Conservation (phyloP, 805 yeast species). For the Candida xiaguanensis region DNA sequence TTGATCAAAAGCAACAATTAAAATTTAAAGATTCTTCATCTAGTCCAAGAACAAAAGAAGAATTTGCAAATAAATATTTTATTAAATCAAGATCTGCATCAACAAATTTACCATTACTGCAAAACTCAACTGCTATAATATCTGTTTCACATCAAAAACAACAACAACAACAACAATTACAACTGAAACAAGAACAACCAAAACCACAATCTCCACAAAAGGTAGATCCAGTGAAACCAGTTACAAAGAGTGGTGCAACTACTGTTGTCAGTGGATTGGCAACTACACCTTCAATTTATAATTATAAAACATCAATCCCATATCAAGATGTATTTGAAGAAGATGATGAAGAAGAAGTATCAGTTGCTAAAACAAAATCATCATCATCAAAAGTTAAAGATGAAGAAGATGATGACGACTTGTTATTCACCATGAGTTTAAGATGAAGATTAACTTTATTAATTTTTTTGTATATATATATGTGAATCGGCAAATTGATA, state of each 20-base stretch:
- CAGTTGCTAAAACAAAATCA: constrained; percentile 11
- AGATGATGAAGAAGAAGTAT: constrained; percentile 44
- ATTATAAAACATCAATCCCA: constrained; percentile 19
- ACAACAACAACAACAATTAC: neutral
- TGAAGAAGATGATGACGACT: constrained; percentile 51
- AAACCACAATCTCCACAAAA: neutral
- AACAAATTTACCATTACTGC: neutral
- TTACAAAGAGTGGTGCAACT: constrained; percentile 7
- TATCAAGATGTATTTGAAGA: constrained; percentile 43
- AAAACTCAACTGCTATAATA: neutral
- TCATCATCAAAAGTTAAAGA: constrained; percentile 4
- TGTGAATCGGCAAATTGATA: neutral
- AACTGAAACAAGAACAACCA: neutral
- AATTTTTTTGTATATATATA: neutral
- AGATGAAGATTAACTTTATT: constrained; percentile 52
- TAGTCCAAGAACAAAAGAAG: constrained; percentile 6
- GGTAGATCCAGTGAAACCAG: neutral
- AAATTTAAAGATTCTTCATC: constrained; percentile 22
- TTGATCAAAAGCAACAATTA: constrained; percentile 13
- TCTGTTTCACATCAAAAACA: neutral
- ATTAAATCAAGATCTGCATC: constrained; percentile 4
- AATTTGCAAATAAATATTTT: neutral
- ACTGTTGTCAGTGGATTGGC: constrained; percentile 25
- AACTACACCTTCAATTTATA: constrained; percentile 30
- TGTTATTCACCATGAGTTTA: constrained; percentile 63